Evolutionary conservation across 768 basidiomycete genomes (phyloP), one percentile per base, ranked within the genome.

Genomic region (Mycena latifolia): DNA sequence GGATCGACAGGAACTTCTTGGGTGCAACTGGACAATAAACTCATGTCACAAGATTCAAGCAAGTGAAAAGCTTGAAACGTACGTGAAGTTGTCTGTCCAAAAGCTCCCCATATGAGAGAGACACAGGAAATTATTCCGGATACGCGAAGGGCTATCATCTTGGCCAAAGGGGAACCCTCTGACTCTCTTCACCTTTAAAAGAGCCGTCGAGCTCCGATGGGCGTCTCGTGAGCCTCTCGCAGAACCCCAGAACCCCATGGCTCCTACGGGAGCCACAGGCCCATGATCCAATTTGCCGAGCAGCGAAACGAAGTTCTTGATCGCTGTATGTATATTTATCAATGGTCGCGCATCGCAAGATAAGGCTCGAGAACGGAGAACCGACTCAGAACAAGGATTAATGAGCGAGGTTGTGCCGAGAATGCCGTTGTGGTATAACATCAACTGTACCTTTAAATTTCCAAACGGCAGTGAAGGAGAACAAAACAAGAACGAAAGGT

Each of bases 1-100:
- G 82, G 17, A 84, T 53, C 18, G 80, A 77, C 22, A 79, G 67
- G 66, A 75, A 84, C 67, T 79, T 81, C 72, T 81, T 82, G 1
- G 82, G 80, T 17, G 81, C 80, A 62, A 84, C 82, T 84, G 45
- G n/a, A 35, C n/a, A 52, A 24, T 4, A 24, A 35, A 10, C 20
- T 27, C 11, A n/a, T 28, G 37, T 51, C 15, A 18, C 27, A 6
- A 31, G 25, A 18, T 48, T 20, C 5, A 43, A 1, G 37, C 31
- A 7, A 20, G 41, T 27, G 9, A 12, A 47, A 35, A 25, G 33
- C 27, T 10, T 5, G 31, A 28, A 43, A 54, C 65, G 48, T 14
- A 66, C 65, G 48, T 29, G 58, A 55, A 31, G 65, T 66, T 17
- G 59, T 53, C 24, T 66, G 65, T 27, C 65, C 65, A 5, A 15